Conservation (phyloP, 441 rosid genomes). For the Breynia disticha region DNA sequence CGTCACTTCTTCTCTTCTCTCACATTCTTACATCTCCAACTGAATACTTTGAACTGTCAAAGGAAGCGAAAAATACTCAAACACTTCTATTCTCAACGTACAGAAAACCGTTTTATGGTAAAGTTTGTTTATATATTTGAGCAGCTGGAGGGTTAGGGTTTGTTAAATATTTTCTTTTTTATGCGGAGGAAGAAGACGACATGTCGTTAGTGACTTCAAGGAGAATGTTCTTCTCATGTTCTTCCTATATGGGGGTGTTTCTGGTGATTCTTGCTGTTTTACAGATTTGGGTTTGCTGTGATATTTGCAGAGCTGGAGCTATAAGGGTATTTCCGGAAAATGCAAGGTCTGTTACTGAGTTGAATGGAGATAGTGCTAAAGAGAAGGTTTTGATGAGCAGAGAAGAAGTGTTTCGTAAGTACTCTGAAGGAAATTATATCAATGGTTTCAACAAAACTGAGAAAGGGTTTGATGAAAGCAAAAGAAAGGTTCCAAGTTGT, state of each 20-base stretch:
- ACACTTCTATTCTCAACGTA: too few relatives aligned
- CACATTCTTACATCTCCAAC: neutral
- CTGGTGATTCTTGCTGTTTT: slow-evolving; percentile 15
- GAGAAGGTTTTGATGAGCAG: slow-evolving; percentile 5
- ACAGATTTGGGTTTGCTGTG: slow-evolving; percentile 37
- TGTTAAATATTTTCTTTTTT: neutral
- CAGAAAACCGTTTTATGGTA: too few relatives aligned
- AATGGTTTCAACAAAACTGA: slow-evolving; percentile 20
- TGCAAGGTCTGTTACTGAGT: neutral
- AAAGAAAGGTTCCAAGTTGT: slow-evolving; percentile 83
- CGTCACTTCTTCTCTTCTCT: slow-evolving; percentile 12
- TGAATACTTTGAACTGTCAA: too few relatives aligned
- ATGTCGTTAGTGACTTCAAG: slow-evolving; percentile 21
- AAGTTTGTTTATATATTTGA: too few relatives aligned
- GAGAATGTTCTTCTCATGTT: slow-evolving; percentile 16
- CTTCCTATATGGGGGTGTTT: slow-evolving; percentile 17
- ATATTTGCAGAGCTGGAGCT: slow-evolving; percentile 35
- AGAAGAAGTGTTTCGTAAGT: slow-evolving; percentile 28
- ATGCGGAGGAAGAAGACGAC: slow-evolving; percentile 17
- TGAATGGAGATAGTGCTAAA: neutral
- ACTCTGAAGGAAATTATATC: slow-evolving; percentile 28
- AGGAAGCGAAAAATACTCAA: too few relatives aligned
- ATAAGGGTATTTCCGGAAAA: slow-evolving; percentile 28
- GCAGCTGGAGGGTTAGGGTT: neutral
- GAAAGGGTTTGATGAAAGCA: slow-evolving; percentile 40